Conservation (phyloP, 768 basidiomycete species). For the Stropharia rugosoannulata region DNA sequence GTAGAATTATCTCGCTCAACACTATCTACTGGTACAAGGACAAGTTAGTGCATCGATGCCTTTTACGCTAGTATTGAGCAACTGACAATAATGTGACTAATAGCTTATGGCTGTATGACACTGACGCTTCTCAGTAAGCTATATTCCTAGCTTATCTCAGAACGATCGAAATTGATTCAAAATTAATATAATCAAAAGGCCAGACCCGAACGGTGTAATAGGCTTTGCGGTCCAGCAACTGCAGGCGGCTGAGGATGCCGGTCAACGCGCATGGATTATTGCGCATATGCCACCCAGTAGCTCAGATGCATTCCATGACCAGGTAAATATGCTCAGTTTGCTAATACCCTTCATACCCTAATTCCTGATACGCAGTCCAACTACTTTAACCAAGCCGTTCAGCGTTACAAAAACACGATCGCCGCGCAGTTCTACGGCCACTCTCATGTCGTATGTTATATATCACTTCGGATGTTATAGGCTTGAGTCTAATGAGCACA, state of each 20-base stretch:
- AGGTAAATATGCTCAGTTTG: constrained; percentile 31
- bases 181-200: constrained; percentile 9
- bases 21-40: constrained; percentile 62
- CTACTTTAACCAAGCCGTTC: constrained; percentile 61
- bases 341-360: not conserved
- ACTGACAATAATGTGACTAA: not conserved
- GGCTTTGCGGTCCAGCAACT: constrained; percentile 52
- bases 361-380: constrained; percentile 41
- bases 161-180: no score
- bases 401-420: constrained; percentile 58
- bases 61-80: no score
- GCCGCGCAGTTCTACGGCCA: constrained; percentile 66
- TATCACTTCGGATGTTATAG: no score
- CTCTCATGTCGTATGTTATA: constrained; percentile 35
- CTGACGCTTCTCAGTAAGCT: constrained; percentile 42
- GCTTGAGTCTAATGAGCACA: not conserved
- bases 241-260: constrained; percentile 58
- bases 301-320: constrained; percentile 47
- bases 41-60: constrained; percentile 36
- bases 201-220: constrained; percentile 63
- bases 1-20: constrained; percentile 58
- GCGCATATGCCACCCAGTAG: constrained; percentile 58
- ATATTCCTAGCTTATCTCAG: not conserved
- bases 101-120: constrained; percentile 64
- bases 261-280: constrained; percentile 62